Percentiles rank a stretch among this genome's conserved stretches.
Conservation (phyloP, 139 green algal genomes). For the Chlamydomonas eustigma region DNA sequence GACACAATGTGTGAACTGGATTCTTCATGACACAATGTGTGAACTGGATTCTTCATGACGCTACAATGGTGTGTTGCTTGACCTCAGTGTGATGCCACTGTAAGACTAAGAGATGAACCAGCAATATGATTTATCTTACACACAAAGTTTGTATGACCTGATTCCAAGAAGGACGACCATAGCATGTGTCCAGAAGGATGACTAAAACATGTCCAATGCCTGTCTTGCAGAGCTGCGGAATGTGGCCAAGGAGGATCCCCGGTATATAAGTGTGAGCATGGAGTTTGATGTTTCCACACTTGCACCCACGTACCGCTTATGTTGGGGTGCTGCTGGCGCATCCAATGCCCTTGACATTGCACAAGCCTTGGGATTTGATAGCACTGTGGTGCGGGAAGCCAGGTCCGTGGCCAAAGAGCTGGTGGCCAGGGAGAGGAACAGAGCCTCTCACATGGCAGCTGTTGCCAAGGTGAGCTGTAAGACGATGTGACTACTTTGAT, state of each 20-base stretch:
- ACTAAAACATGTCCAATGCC: no score
- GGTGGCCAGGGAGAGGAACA: background rate
- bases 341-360: constrained; percentile 73
- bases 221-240: constrained; percentile 55
- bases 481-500: no score
- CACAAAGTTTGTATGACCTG: no score
- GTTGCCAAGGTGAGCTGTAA: background rate
- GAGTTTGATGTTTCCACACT: constrained; percentile 81
- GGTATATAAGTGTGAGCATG: constrained; percentile 76
- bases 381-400: background rate
- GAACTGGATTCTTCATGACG: no score
- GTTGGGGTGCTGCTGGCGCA: constrained; percentile 76
- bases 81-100: no score
- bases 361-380: constrained; percentile 18
- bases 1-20: no score
- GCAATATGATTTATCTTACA: no score
- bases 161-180: no score
- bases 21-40: no score
- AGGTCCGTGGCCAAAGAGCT: background rate
- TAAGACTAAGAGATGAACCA: no score
- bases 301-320: constrained; percentile 77
- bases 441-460: background rate
- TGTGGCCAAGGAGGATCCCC: constrained; percentile 20
- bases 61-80: no score
- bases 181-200: no score